Percentiles rank a stretch among this genome's conserved stretches.
phyloP scores from a whole-genome alignment of 2,329 filamentous ascomycete genomes.

The Orbilia oligospora region DNA sequence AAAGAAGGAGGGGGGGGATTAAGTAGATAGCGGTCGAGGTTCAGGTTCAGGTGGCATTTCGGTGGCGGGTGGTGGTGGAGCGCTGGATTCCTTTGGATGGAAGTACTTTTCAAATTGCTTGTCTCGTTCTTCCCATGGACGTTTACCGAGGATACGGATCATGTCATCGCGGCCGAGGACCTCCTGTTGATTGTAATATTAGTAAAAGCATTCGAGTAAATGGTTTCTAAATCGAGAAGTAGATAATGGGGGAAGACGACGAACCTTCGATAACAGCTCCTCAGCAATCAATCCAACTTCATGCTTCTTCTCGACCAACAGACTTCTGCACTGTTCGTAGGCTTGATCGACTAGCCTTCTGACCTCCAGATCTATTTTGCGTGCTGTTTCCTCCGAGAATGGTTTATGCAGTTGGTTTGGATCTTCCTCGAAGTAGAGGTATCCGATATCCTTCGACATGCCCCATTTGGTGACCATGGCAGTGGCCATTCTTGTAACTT shows the following conservation, averaged over 20 bases:
- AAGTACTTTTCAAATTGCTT: conserved; percentile 98
- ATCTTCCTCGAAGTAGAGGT: conserved; percentile 87
- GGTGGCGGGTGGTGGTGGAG: conserved; percentile 71
- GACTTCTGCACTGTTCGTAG: conserved; percentile 88
- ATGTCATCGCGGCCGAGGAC: conserved; percentile 92
- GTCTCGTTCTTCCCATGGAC: conserved; percentile 82
- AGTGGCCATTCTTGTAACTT: conserved; percentile 94
- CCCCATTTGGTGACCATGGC: conserved; percentile 99
- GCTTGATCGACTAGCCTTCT: conserved; percentile 91
- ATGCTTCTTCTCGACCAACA: conserved; percentile 86
- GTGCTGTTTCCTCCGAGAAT: conserved; percentile 93
- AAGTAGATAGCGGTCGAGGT: conserved; percentile 57
- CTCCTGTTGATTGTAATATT: conserved; percentile 70
- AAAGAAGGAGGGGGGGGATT: neutral
- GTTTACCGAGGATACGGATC: conserved; percentile 85
- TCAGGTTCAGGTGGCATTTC: conserved; percentile 52
- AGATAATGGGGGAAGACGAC: no score
- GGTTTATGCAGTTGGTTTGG: conserved; percentile 90
- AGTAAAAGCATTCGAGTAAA: neutral
- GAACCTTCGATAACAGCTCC: conserved; percentile 83
- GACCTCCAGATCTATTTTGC: conserved; percentile 92
- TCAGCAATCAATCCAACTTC: conserved; percentile 92
- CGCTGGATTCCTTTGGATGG: conserved; percentile 72
- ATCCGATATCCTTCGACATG: conserved; percentile 95
- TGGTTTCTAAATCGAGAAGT: neutral